phyloP scores from a whole-genome alignment of 257 asterid genomes.

The Catharanthus roseus region DNA sequence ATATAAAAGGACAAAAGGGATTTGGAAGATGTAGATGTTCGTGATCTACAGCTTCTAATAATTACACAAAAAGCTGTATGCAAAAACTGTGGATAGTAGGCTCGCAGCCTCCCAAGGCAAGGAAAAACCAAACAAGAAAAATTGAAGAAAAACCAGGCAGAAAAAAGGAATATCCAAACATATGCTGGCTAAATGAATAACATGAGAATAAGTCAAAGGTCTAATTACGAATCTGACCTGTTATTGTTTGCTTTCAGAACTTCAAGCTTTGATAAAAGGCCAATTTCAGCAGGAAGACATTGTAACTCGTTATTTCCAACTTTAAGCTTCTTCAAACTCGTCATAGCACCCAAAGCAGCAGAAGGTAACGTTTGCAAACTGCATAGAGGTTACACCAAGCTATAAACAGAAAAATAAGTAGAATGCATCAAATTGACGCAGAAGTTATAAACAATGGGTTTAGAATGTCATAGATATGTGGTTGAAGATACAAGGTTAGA shows the following conservation, averaged over 20 bases:
- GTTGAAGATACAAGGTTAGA: no score
- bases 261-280: constrained; percentile 59
- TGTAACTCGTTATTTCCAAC: constrained; percentile 54
- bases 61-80: background rate
- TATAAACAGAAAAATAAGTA: background rate
- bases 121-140: no score
- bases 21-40: background rate
- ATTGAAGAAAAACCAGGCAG: background rate
- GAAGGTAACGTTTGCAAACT: constrained; percentile 71
- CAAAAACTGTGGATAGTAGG: background rate
- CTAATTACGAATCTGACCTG: constrained; percentile 42
- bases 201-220: background rate
- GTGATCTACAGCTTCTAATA: background rate
- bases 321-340: constrained; percentile 62
- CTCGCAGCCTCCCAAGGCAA: no score
- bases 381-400: constrained; percentile 8
- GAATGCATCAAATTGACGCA: background rate
- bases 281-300: constrained; percentile 66
- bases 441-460: background rate
- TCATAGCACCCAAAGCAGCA: constrained; percentile 54
- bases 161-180: background rate
- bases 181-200: background rate
- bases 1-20: background rate
- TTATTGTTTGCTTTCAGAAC: constrained; percentile 67
- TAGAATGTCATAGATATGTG: background rate